phyloP scores from a whole-genome alignment of 2,329 filamentous ascomycete genomes.

The Ceratocystis lukuohia region DNA sequence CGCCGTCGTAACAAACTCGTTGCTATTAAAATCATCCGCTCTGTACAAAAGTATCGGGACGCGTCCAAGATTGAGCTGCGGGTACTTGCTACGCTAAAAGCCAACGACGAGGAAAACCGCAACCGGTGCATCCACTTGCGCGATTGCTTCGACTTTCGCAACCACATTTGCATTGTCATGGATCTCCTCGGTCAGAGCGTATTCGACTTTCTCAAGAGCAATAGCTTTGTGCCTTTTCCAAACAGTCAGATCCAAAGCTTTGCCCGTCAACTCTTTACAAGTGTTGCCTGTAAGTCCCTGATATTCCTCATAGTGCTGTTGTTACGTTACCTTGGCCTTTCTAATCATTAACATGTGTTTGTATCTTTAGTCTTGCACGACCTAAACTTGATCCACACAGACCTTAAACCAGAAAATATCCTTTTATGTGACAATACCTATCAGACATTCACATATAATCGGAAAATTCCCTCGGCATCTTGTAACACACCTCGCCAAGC shows the following conservation, averaged over 20 bases:
- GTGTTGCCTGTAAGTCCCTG: slow-evolving; percentile 71
- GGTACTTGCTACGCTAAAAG: slow-evolving; percentile 79
- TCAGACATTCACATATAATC: slow-evolving; percentile 58
- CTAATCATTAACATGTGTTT: neutral
- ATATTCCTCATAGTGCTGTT: neutral
- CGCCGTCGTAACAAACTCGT: slow-evolving; percentile 62
- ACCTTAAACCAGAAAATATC: slow-evolving; percentile 59
- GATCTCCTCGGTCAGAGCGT: slow-evolving; percentile 81
- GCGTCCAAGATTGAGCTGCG: slow-evolving; percentile 88
- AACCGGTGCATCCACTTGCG: slow-evolving; percentile 95
- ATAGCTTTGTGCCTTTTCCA: slow-evolving; percentile 89
- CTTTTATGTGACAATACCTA: slow-evolving; percentile 51
- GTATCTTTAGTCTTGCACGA: slow-evolving; percentile 67
- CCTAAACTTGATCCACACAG: slow-evolving; percentile 90
- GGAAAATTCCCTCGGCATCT: slow-evolving; percentile 55
- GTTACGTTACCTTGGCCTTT: too few species aligned
- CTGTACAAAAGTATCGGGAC: slow-evolving; percentile 95
- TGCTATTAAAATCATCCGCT: slow-evolving; percentile 95
- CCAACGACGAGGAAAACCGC: slow-evolving; percentile 80
- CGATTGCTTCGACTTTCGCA: slow-evolving; percentile 93
- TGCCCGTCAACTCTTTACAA: slow-evolving; percentile 91
- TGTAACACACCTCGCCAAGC: slow-evolving; percentile 46
- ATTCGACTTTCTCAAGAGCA: slow-evolving; percentile 94
- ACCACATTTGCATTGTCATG: slow-evolving; percentile 83
- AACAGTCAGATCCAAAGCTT: slow-evolving; percentile 98